Base-by-base conservation (phyloP, 1,284 basidiomycete species). In the Trametes versicolor region DNA sequence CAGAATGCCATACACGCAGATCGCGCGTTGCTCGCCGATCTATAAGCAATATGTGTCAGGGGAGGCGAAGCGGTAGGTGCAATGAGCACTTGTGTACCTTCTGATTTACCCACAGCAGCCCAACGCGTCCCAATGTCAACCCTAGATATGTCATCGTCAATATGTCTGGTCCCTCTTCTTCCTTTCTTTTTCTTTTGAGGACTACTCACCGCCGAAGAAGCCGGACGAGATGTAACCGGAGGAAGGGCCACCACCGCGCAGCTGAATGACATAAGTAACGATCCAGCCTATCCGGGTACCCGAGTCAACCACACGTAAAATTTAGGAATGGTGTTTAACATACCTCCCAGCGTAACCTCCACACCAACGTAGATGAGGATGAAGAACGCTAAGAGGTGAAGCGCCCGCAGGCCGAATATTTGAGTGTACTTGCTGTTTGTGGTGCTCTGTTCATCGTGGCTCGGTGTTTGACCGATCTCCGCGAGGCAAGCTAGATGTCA, bases 221-320 rank as follows among this genome's bases (percentile, higher is more conserved):
- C 85, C 84, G 1, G 82, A 77, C 5, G 83, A 82, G 68, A 85
- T 81, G 70, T 85, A 86, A 13, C 84, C 84, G 41, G 83, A 79
- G 0, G 80, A 82, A 0, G 81, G 71, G 0, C 84, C 85, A 43
- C 85, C 85, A 0, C 76, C 76, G 8, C 84, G 79, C 12, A 79
- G 76, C 12, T 81, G 68, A n/a, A 81, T 80, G 39, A 85, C 74
- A 62, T 81, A 86, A 1, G 83, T 85, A 23, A 86, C 85, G 55
- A 82, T 85, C 85, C 85, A 85, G 0, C 83, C 83, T 84, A 25
- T 23, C 12, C 29, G 1, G 49, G 29, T 29, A 23, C 9, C 21
- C 25, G 27, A 25, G 27, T 50, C 12, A 54, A 39, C 32, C n/a
- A 27, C 17, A 41, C n/a, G 27, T 27, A 23, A 19, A 29, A 63